Conservation (phyloP, 129 eudicot genomes). For the Ambrosia artemisiifolia region DNA sequence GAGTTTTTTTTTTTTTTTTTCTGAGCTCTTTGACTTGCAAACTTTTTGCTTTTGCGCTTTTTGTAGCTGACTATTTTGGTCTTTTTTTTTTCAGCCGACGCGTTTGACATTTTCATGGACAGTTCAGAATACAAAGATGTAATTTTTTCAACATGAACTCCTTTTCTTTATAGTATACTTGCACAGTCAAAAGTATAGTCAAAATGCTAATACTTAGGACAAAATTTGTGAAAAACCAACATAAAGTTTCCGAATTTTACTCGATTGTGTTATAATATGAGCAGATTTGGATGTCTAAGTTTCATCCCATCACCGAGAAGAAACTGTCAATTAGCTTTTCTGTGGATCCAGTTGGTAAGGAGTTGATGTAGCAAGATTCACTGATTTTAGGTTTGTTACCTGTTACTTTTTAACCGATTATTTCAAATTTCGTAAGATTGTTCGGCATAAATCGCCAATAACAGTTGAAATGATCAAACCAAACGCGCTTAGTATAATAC, state of each 20-base stretch:
- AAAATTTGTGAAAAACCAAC: background rate
- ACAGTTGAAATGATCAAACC: too few relatives aligned
- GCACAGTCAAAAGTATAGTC: background rate
- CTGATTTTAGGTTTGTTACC: slow-evolving; percentile 32
- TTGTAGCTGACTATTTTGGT: slow-evolving; percentile 21
- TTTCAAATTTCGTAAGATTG: too few relatives aligned
- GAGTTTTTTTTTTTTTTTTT: slow-evolving; percentile 33
- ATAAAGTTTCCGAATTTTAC: slow-evolving; percentile 2
- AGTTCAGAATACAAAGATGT: slow-evolving; percentile 80
- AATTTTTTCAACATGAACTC: slow-evolving; percentile 23
- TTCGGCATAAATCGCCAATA: background rate
- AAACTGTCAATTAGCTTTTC: slow-evolving; percentile 53
- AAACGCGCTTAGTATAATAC: background rate
- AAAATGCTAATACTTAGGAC: slow-evolving; percentile 1
- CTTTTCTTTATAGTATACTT: slow-evolving; percentile 5
- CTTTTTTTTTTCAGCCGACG: slow-evolving; percentile 60
- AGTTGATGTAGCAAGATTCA: slow-evolving; percentile 62
- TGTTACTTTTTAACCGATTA: slow-evolving; percentile 5
- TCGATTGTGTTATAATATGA: slow-evolving; percentile 7
- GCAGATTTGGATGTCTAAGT: slow-evolving; percentile 83
- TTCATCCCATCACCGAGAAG: slow-evolving; percentile 57
- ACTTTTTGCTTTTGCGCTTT: background rate
- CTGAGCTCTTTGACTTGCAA: background rate
- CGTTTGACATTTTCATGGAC: slow-evolving; percentile 68
- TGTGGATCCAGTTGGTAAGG: slow-evolving; percentile 86